Percentiles rank a stretch among this genome's conserved stretches.
These are phyloP conservation scores for Pythium insidiosum DNA, from an alignment of 352 stramenopile genomes.

Conservation along the genomic window DNA sequence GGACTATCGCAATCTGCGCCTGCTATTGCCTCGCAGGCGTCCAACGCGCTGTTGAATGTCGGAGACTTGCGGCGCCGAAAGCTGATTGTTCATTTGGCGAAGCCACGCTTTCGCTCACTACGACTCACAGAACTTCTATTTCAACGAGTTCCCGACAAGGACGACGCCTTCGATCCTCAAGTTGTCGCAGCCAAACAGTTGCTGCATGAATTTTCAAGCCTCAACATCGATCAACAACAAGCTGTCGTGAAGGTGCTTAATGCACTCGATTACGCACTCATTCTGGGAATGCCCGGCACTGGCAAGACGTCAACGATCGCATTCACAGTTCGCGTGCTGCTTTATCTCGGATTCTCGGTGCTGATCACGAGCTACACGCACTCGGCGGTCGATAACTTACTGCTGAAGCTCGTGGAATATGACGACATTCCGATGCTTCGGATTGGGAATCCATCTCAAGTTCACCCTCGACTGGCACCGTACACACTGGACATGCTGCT, in stretches of 20 bases:
- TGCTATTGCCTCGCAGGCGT: no score
- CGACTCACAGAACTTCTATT: conserved; percentile 31
- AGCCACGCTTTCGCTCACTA: conserved; percentile 50
- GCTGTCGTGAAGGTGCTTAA: conserved; percentile 72
- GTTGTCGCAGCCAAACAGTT: conserved; percentile 5
- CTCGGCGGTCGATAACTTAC: conserved; percentile 95
- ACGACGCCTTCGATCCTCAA: neutral
- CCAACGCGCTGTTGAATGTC: no score
- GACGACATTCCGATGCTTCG: conserved; percentile 61
- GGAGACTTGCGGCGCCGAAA: conserved; percentile 47
- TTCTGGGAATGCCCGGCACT: conserved; percentile 94
- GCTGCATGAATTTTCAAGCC: conserved; percentile 37
- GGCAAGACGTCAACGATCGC: conserved; percentile 96
- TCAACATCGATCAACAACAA: conserved; percentile 77
- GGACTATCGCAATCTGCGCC: no score
- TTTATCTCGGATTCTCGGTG: conserved; percentile 90
- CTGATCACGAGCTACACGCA: conserved; percentile 97
- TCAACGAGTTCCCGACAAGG: conserved; percentile 11
- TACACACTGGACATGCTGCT: conserved; percentile 34
- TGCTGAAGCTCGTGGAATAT: conserved; percentile 90
- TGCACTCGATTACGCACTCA: conserved; percentile 90
- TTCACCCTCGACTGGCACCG: conserved; percentile 57
- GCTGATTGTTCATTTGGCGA: conserved; percentile 52
- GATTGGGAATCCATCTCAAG: conserved; percentile 61
- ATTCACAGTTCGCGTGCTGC: conserved; percentile 90